Evolutionary conservation across 1,284 basidiomycete genomes (phyloP).

Genomic region (Thecaphora thlaspeos): DNA sequence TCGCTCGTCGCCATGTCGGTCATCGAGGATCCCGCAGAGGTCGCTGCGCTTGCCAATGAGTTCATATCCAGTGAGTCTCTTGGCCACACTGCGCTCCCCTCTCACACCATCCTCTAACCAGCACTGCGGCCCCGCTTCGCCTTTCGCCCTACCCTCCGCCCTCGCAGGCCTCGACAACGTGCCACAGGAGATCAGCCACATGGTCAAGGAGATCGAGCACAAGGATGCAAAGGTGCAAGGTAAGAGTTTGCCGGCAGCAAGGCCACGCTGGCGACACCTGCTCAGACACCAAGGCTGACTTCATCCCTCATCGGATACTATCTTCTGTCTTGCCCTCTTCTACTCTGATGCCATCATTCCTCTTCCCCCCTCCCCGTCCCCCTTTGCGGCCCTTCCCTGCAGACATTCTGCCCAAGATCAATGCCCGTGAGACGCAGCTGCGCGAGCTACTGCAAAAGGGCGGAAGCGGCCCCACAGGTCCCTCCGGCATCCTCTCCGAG

Average conservation of each 20-base stretch:
- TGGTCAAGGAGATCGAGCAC: slow-evolving; percentile 55
- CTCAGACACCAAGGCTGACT: too few species aligned
- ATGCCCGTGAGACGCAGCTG: slow-evolving; percentile 44
- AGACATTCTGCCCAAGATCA: slow-evolving; percentile 47
- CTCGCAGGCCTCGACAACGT: slow-evolving; percentile 45
- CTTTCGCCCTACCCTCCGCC: too few species aligned
- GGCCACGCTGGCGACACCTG: background rate
- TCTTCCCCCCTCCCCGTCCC: background rate
- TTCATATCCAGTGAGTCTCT: slow-evolving; percentile 39
- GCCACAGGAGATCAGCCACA: slow-evolving; percentile 52
- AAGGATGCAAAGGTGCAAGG: slow-evolving; percentile 54
- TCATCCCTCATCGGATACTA: background rate
- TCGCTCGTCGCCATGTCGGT: slow-evolving; percentile 21
- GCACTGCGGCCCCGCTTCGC: too few species aligned
- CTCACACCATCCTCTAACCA: too few species aligned
- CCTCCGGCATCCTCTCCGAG: slow-evolving; percentile 32
- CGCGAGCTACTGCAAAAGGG: slow-evolving; percentile 36
- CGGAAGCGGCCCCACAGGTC: slow-evolving; percentile 15
- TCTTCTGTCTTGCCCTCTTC: background rate
- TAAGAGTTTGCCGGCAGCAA: too few species aligned
- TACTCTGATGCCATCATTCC: background rate
- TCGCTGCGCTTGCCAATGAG: slow-evolving; percentile 52
- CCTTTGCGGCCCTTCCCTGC: background rate
- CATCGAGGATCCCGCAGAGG: slow-evolving; percentile 54
- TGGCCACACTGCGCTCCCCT: background rate